A percentile compares a stretch with the other conserved stretches of the same genome.
These are phyloP conservation scores for Candida coquimbonensis DNA, from an alignment of 805 yeast genomes.

Conservation along the genomic window DNA sequence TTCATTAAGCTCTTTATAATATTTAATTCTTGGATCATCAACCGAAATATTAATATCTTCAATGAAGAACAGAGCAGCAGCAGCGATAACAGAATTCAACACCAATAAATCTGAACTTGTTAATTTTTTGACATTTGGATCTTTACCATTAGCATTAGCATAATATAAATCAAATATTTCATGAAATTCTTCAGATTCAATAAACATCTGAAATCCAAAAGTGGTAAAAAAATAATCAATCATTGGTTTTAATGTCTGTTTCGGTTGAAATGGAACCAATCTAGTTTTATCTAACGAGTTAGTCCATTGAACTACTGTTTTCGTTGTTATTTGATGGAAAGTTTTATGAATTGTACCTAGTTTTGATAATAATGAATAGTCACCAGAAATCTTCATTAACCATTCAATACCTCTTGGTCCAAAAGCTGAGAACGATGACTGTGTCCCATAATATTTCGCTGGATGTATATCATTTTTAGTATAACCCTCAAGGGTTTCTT, in stretches of 20 bases:
- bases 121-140: constrained; percentile 7
- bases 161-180: constrained; percentile 17
- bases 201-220: constrained; percentile 5
- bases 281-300: constrained; percentile 25
- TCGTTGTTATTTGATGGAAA: constrained; percentile 15
- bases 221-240: constrained; percentile 9
- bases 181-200: constrained; percentile 12
- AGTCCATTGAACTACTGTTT: constrained; percentile 25
- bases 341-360: constrained; percentile 20
- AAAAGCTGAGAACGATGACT: constrained; percentile 30
- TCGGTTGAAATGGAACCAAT: constrained; percentile 27
- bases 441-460: constrained; percentile 18
- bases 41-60: neutral
- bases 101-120: constrained; percentile 27
- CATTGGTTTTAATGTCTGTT: constrained; percentile 16
- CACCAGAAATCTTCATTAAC: constrained; percentile 24
- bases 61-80: constrained; percentile 13
- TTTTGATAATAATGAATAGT: constrained; percentile 13
- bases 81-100: constrained; percentile 24
- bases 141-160: neutral
- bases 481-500: too few relatives aligned
- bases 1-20: constrained; percentile 23
- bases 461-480: neutral
- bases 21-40: constrained; percentile 10
- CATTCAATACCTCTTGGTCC: constrained; percentile 35